Evolutionary conservation across 1,284 basidiomycete genomes (phyloP).

Genomic region (Hemileia vastatrix): DNA sequence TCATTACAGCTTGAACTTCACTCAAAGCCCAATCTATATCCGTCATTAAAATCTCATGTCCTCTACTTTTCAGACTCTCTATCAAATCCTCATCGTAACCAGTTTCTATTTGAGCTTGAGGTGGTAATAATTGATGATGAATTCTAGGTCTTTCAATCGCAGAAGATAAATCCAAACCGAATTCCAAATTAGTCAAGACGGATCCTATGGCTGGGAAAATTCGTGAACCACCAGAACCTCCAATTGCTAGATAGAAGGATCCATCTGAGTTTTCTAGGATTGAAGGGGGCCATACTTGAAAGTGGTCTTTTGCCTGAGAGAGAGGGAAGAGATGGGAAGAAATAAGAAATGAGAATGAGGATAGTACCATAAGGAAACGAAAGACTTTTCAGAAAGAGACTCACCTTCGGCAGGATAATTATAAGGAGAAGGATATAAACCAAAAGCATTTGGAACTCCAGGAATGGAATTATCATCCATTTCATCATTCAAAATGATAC

Average conservation of each 20-base stretch:
- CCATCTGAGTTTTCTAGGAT: too few relatives aligned
- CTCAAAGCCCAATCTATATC: not conserved
- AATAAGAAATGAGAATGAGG: too few relatives aligned
- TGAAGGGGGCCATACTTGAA: too few relatives aligned
- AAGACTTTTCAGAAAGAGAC: too few relatives aligned
- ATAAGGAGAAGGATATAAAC: slow-evolving; percentile 52
- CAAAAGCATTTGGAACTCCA: slow-evolving; percentile 68
- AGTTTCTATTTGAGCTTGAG: too few relatives aligned
- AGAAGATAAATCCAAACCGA: slow-evolving; percentile 65
- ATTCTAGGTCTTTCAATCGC: slow-evolving; percentile 79
- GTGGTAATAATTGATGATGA: slow-evolving; percentile 85
- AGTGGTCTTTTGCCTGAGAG: too few relatives aligned
- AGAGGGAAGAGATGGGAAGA: too few relatives aligned
- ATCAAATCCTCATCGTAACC: slow-evolving; percentile 14
- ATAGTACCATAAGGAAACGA: too few relatives aligned
- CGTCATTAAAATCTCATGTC: slow-evolving; percentile 13
- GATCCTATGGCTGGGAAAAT: slow-evolving; percentile 76
- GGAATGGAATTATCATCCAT: slow-evolving; percentile 75
- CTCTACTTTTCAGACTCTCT: slow-evolving; percentile 7
- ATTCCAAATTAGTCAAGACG: slow-evolving; percentile 68
- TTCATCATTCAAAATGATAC: slow-evolving; percentile 81
- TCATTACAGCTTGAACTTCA: slow-evolving; percentile 7
- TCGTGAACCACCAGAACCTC: slow-evolving; percentile 74
- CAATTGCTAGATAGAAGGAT: slow-evolving; percentile 64
- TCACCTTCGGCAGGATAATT: slow-evolving; percentile 78